Evolutionary conservation across 1,284 basidiomycete genomes (phyloP).

Genomic region (Ceratobasidium papillatum): DNA sequence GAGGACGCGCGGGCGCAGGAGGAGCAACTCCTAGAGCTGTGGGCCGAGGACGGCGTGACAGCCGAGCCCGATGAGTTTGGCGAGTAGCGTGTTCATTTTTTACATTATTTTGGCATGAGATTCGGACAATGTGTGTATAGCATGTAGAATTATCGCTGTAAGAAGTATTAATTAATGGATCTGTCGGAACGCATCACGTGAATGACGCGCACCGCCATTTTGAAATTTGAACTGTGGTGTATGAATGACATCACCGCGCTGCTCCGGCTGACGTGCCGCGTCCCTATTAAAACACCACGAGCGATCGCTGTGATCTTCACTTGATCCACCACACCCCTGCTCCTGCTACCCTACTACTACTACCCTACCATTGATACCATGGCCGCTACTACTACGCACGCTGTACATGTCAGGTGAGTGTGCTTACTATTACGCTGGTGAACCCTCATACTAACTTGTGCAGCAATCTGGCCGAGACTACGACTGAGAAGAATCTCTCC

Average conservation of each 20-base stretch:
- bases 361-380: slow-evolving; percentile 9
- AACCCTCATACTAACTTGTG: background rate
- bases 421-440: background rate
- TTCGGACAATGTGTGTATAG: slow-evolving; percentile 16
- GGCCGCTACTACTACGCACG: slow-evolving; percentile 27
- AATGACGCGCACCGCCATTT: background rate
- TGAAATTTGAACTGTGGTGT: background rate
- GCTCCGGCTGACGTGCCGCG: background rate
- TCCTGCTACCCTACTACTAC: background rate
- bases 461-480: slow-evolving; percentile 63
- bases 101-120: slow-evolving; percentile 18
- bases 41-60: slow-evolving; percentile 81
- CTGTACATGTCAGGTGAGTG: slow-evolving; percentile 36
- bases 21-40: slow-evolving; percentile 75
- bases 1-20: slow-evolving; percentile 69
- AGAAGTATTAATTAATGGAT: background rate
- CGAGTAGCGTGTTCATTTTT: slow-evolving; percentile 5
- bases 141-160: slow-evolving; percentile 1
- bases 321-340: background rate
- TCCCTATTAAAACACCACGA: slow-evolving; percentile 1
- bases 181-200: background rate
- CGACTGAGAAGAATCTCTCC: slow-evolving; percentile 66
- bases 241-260: slow-evolving; percentile 14
- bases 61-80: slow-evolving; percentile 62
- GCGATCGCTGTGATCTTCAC: slow-evolving; percentile 27